Percentiles rank a stretch among this genome's conserved stretches.
Evolutionary conservation across 768 basidiomycete genomes (phyloP).

Genomic region (Roridomyces roridus): DNA sequence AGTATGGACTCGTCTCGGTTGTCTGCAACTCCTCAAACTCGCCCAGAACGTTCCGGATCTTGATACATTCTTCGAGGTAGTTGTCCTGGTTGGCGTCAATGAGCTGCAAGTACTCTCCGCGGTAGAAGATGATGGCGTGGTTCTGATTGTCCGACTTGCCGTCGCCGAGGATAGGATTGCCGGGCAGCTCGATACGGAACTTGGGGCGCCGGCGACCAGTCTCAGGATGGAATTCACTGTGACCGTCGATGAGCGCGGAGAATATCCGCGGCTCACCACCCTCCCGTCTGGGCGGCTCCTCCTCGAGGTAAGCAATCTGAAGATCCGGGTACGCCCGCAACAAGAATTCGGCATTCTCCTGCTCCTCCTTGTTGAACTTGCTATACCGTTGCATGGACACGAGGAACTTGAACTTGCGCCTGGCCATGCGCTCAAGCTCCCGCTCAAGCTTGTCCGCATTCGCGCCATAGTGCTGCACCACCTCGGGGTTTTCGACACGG

Average conservation of each 20-base stretch:
- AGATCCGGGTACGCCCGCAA: constrained; percentile 97
- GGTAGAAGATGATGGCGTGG: constrained; percentile 98
- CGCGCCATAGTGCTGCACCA: constrained; percentile 97
- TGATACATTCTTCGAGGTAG: constrained; percentile 98
- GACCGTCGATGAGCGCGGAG: constrained; percentile 96
- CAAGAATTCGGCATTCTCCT: constrained; percentile 98
- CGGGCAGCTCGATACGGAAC: constrained; percentile 97
- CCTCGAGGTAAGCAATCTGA: constrained; percentile 98
- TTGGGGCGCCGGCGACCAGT: constrained; percentile 91
- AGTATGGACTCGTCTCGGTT: constrained; percentile 89
- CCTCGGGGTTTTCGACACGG: constrained; percentile 98
- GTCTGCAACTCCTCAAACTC: constrained; percentile 95
- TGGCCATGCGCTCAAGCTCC: constrained; percentile 96
- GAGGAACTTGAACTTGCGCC: constrained; percentile 98
- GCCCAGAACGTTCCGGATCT: constrained; percentile 95
- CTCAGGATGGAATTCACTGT: constrained; percentile 93
- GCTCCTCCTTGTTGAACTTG: constrained; percentile 99
- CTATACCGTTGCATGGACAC: constrained; percentile 99
- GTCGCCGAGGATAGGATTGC: constrained; percentile 98
- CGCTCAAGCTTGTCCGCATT: constrained; percentile 97
- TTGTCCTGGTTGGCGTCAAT: constrained; percentile 99
- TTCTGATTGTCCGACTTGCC: constrained; percentile 99
- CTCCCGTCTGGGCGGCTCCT: constrained; percentile 93
- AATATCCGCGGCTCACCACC: constrained; percentile 96
- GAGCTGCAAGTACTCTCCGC: constrained; percentile 98